Conservation (phyloP, 805 yeast species). For the Jamesozyma rosinii region DNA sequence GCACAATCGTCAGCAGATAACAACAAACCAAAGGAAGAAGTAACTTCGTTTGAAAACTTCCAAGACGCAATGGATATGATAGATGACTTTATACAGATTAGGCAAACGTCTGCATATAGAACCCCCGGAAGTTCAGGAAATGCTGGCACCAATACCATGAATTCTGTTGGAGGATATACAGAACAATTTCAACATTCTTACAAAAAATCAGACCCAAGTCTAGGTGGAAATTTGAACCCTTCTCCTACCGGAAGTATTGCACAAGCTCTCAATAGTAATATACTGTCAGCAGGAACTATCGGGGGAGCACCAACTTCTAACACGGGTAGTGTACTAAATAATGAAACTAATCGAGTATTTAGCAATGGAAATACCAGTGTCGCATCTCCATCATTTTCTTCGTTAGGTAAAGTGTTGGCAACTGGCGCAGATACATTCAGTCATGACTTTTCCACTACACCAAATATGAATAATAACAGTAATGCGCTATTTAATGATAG, state of each 20-base stretch:
- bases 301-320: too few species aligned
- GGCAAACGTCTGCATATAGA: constrained; percentile 32
- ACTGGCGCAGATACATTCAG: constrained; percentile 11
- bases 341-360: not conserved
- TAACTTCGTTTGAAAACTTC: constrained; percentile 10
- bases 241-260: not conserved
- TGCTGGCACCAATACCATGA: constrained; percentile 23
- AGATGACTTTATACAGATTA: constrained; percentile 34
- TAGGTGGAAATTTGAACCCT: not conserved
- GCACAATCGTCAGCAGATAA: constrained; percentile 36
- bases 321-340: not conserved
- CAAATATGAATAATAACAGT: constrained; percentile 10
- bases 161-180: constrained; percentile 28
- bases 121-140: constrained; percentile 28
- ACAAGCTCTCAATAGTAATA: not conserved
- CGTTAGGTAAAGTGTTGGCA: constrained; percentile 6
- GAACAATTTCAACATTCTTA: constrained; percentile 26
- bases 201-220: constrained; percentile 10
- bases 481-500: constrained; percentile 13
- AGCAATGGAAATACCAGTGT: constrained; percentile 2
- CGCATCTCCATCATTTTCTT: constrained; percentile 9
- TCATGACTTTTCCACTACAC: constrained; percentile 13
- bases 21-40: constrained; percentile 7
- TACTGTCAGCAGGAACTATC: not conserved
- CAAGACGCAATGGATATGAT: constrained; percentile 32